Evolutionary conservation across 257 asterid species (phyloP).

Genomic region (Solanum lignicaule): DNA sequence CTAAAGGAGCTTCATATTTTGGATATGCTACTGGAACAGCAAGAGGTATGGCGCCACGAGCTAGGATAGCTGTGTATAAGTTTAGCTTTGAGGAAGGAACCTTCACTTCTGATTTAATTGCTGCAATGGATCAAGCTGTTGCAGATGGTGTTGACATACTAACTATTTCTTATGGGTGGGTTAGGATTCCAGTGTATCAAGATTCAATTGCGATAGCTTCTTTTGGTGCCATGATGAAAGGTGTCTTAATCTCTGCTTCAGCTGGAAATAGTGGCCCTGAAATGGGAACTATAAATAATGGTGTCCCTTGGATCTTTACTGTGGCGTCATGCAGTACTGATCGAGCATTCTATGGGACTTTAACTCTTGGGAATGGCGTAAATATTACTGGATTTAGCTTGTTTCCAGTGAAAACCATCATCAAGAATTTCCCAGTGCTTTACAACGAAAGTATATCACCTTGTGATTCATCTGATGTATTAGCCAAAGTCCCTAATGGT

Average conservation of each 20-base stretch:
- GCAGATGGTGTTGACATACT: conserved; percentile 4
- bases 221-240: conserved; percentile 4
- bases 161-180: not conserved
- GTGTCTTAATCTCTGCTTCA: not conserved
- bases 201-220: conserved; percentile 1
- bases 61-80: conserved; percentile 7
- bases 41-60: conserved; percentile 9
- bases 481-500: not conserved
- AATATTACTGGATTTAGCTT: not conserved
- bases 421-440: not conserved
- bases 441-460: not conserved
- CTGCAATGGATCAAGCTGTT: conserved; percentile 17
- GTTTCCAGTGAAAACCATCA: not conserved
- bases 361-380: not conserved
- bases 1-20: not conserved
- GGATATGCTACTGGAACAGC: conserved; percentile 12
- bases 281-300: not conserved
- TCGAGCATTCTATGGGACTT: not conserved
- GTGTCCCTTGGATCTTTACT: not conserved
- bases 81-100: conserved; percentile 6
- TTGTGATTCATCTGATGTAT: not conserved
- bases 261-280: not conserved
- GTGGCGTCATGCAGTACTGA: not conserved
- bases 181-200: not conserved
- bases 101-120: conserved; percentile 11